Evolutionary conservation across 75 land plant species (phyloP).

Genomic region (Chamaecyparis obtusa): DNA sequence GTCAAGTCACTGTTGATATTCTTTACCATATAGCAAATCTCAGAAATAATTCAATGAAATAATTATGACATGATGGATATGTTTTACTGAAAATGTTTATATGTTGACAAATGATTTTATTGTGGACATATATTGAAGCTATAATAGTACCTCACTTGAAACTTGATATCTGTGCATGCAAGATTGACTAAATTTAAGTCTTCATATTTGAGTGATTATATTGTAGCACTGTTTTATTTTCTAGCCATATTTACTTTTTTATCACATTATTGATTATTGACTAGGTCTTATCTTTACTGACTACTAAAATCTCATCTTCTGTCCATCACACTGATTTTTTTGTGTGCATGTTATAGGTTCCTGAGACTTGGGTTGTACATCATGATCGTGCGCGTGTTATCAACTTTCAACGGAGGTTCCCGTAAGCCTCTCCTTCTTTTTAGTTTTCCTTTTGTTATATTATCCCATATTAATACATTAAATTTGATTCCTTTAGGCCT

Average conservation of each 20-base stretch:
- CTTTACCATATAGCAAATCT: background rate
- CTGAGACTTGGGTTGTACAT: constrained; percentile 1
- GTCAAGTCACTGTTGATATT: background rate
- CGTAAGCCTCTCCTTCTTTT: background rate
- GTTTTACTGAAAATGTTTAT: background rate
- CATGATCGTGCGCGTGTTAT: constrained; percentile 6
- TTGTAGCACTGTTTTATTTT: background rate
- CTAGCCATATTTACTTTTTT: background rate
- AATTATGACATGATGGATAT: background rate
- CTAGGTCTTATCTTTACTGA: background rate
- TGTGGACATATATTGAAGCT: background rate
- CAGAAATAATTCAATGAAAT: background rate
- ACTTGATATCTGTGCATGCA: background rate
- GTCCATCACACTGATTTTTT: background rate
- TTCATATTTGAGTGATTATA: background rate
- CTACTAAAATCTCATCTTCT: background rate
- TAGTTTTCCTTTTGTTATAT: background rate
- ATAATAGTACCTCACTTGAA: background rate
- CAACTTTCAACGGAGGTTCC: constrained; percentile 16
- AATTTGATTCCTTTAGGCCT: background rate
- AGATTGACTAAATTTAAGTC: background rate
- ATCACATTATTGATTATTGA: background rate
- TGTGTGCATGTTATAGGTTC: background rate
- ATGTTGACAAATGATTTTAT: background rate
- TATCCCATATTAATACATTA: background rate